Evolutionary conservation across 192 early-diverging fungal genomes (phyloP), one percentile per base, ranked within the genome.

Genomic region (Umbelopsis sp.): DNA sequence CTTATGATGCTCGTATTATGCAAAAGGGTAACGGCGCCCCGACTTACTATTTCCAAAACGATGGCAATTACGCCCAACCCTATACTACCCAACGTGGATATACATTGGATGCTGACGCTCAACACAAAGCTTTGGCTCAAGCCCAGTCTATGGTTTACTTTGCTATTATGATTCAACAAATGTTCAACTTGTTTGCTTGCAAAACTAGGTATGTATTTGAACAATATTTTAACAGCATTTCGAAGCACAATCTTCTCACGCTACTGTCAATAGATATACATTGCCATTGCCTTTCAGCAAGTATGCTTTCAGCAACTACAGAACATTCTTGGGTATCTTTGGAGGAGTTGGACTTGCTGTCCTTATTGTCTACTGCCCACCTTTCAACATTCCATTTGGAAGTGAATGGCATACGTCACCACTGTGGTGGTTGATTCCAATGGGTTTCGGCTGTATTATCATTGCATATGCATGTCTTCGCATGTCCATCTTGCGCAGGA

Each of bases 141-240:
- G 95, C 89, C 18, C 94, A 94, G 71, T 92, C 93, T 12, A 86
- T 84, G 18, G 86, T 85, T 66, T 95, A 94, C 76, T 79, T 93
- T 11, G 82, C 84, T 27, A 82, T 98, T 22, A 82, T 95, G 84
- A 89, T 96, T 75, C 83, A 89, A 81, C 97, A 98, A 75, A 88
- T 93, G 68, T 97, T 95, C 86, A 98, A 98, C 83, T 73, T 95
- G 85, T 97, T 98, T 77, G 91, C 92, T 20, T 92, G 91, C 83
- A 98, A 97, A 86, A 89, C 91, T 48, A 76, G 91, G 15, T 61
- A 61, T 16, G 55, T 18, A 35, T 61, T 61, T 27, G 13, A 2
- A 61, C 11, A 12, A 6, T 13, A 16, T 11, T 18, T 10, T 61
- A 16, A 41, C 37, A 6, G 6, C 37, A 10, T 10, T 41, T 41